Base-by-base conservation (phyloP, 192 early-diverging fungal species). In the Backusella australiensis region DNA sequence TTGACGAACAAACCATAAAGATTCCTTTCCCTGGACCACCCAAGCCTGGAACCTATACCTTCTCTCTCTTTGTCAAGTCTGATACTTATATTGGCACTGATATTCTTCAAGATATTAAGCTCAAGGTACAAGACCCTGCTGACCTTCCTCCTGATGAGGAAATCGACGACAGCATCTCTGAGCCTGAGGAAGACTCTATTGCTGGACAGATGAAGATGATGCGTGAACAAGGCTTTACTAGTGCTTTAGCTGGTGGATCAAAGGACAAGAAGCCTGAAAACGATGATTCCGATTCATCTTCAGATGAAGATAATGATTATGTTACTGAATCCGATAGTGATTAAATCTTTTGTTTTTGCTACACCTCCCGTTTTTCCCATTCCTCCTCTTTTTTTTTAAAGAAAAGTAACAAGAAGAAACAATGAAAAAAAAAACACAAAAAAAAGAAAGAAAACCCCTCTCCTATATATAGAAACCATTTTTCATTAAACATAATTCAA, bases 1-100 rank as follows among this genome's bases (percentile, higher is more conserved):
- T 81, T 3, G 88, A 87, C 12, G 82, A 81, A 34, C 87, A 89
- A 56, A 89, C 91, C 7, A 84, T 96, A 67, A 88, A 89, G 41
- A 81, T 98, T 49, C 95, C 96, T 82, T 99, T 99, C 90, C 96
- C 96, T 84, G 93, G 96, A 5, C 98, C 98, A 35, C 92, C 92
- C 53, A 86, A 95, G 72, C 87, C 92, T 26, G 96, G 96, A 63
- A 85, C 86, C 34, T 96, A 93, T 88, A 90, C 86, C 49, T 95
- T 97, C 82, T 87, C 91, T 67, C 81, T 96, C 71, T 87, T 88
- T 75, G 84, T 99, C 80, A 97, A 96, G 86, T 94, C 91, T 1
- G 98, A 99, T 84, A 91, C 94, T 29, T 92, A 91, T 76, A 74
- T 93, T 76, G 96, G 96, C 34, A 86, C 91, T 75, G 98, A 99